Percentiles rank a stretch among this genome's conserved stretches.
Evolutionary conservation across 2,329 filamentous ascomycete species (phyloP).

Genomic region (Alternaria metachromatica): DNA sequence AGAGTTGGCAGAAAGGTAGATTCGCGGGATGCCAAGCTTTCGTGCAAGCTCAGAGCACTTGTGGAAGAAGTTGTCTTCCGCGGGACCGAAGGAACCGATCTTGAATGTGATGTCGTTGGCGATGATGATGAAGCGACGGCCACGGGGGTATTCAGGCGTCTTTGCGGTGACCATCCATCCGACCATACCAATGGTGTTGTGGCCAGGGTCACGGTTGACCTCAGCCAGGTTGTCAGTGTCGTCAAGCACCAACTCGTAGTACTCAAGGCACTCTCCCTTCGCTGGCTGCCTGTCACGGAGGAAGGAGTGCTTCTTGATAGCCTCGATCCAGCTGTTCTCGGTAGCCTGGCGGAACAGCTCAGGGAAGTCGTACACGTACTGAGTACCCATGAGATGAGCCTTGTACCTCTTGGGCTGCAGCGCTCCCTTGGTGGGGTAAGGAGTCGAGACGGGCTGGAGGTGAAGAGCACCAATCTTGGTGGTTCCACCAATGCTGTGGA

Average conservation of each 20-base stretch:
- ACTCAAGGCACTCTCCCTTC: slow-evolving; percentile 89
- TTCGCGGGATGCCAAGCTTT: slow-evolving; percentile 91
- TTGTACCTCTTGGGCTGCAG: slow-evolving; percentile 99
- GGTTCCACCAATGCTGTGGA: slow-evolving; percentile 95
- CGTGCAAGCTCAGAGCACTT: slow-evolving; percentile 97
- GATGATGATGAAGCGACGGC: slow-evolving; percentile 91
- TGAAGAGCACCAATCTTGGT: slow-evolving; percentile 97
- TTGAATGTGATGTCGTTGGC: slow-evolving; percentile 99
- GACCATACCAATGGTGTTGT: slow-evolving; percentile 97
- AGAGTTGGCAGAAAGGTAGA: slow-evolving; percentile 98
- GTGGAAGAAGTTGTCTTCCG: slow-evolving; percentile 98
- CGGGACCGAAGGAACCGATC: slow-evolving; percentile 96
- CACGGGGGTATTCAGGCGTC: slow-evolving; percentile 93
- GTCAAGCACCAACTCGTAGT: slow-evolving; percentile 92
- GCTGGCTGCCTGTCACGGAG: slow-evolving; percentile 82
- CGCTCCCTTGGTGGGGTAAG: slow-evolving; percentile 98
- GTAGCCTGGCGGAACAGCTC: slow-evolving; percentile 98
- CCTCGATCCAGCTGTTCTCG: slow-evolving; percentile 89
- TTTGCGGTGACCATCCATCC: slow-evolving; percentile 95
- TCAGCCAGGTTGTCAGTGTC: slow-evolving; percentile 91
- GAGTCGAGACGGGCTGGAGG: slow-evolving; percentile 84
- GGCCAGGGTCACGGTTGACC: slow-evolving; percentile 92
- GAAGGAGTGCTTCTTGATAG: slow-evolving; percentile 73
- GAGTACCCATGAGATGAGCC: slow-evolving; percentile 98
- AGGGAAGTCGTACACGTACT: slow-evolving; percentile 99